phyloP scores from a whole-genome alignment of 176 grass and related monocot species.

The Elaeis guineensis region DNA sequence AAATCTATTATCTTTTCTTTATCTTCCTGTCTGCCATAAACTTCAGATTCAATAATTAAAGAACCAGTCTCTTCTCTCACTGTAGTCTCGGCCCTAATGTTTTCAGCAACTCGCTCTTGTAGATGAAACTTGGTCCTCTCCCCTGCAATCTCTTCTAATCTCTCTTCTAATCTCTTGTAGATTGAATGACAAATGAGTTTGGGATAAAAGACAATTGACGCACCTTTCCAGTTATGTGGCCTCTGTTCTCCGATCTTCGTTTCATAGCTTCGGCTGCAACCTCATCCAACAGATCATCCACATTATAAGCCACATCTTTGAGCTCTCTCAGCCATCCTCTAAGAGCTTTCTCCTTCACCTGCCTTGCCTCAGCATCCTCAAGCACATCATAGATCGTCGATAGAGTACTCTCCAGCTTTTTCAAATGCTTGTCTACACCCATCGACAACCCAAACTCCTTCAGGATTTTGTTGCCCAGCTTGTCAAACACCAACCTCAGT shows the following conservation, averaged over 20 bases:
- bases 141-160: constrained; percentile 1
- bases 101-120: background rate
- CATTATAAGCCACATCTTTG: too few species aligned
- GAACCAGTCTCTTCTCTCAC: background rate
- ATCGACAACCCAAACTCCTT: constrained; percentile 7
- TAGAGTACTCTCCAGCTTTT: background rate
- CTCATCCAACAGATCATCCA: too few species aligned
- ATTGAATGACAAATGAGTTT: background rate
- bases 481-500: constrained; percentile 13
- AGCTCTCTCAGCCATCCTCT: background rate
- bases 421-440: constrained; percentile 6
- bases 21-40: background rate
- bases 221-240: background rate
- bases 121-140: background rate
- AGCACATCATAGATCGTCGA: background rate
- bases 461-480: constrained; percentile 6
- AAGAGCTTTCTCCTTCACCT: background rate
- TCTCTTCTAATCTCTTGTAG: background rate
- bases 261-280: background rate
- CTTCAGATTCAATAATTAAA: background rate
- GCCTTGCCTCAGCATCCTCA: background rate
- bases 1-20: constrained; percentile 3
- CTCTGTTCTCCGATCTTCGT: too few species aligned
- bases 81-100: background rate
- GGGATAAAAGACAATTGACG: background rate